These are phyloP conservation scores for Phytophthora sp. DNA, from an alignment of 352 stramenopile species.

Conservation along the genomic window DNA sequence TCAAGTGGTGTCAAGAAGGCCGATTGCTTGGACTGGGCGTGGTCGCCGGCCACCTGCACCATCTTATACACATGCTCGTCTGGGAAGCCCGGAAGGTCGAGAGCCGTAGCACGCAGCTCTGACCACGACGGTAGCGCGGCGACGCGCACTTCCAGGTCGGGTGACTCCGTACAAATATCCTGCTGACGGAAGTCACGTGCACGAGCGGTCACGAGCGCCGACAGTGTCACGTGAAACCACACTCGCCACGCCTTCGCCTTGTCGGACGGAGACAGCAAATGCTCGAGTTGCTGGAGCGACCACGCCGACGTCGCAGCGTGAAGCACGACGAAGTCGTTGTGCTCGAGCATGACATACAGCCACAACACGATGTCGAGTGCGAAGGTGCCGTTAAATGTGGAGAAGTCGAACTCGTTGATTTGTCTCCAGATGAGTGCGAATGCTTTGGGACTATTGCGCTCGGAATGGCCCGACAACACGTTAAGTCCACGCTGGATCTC, in stretches of 20 bases:
- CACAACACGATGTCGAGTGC: conserved; percentile 44
- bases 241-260: conserved; percentile 33
- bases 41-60: conserved; percentile 54
- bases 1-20: conserved; percentile 39
- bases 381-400: conserved; percentile 25
- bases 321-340: conserved; percentile 49
- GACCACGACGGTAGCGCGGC: conserved; percentile 43
- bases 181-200: conserved; percentile 31
- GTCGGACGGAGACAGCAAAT: conserved; percentile 35
- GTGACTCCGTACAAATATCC: conserved; percentile 30
- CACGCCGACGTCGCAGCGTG: conserved; percentile 46
- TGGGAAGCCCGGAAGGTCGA: conserved; percentile 39
- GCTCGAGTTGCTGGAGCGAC: conserved; percentile 45
- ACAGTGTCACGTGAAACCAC: conserved; percentile 43
- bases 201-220: conserved; percentile 29
- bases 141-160: conserved; percentile 23
- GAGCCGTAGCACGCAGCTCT: conserved; percentile 36
- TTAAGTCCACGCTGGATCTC: conserved; percentile 39
- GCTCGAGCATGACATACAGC: conserved; percentile 42
- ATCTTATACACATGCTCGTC: conserved; percentile 78
- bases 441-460: conserved; percentile 26
- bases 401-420: conserved; percentile 37
- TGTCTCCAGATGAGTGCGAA: conserved; percentile 34
- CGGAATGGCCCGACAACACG: conserved; percentile 31
- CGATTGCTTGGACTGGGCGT: conserved; percentile 17